A percentile compares a stretch with the other conserved stretches of the same genome.
Conservation (phyloP, 2,329 filamentous ascomycete species). For the Exophiala oligosperma region DNA sequence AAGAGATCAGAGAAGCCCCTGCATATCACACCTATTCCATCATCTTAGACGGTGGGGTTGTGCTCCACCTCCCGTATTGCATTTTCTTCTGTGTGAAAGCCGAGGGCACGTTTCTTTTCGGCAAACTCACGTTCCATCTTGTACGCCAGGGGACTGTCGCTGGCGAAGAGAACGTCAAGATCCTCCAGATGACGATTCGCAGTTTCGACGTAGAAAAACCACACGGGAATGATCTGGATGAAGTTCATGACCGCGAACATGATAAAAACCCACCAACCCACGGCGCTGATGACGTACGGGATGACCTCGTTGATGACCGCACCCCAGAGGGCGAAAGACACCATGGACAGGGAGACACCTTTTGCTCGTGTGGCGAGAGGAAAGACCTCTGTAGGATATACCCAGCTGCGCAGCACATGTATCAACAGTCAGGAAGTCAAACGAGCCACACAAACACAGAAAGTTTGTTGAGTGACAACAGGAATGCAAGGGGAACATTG, state of each 20-base stretch:
- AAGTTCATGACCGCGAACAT: conserved; percentile 36
- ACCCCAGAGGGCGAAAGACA: conserved; percentile 33
- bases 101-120: conserved; percentile 12
- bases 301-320: conserved; percentile 36
- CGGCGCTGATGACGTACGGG: conserved; percentile 36
- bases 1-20: no score
- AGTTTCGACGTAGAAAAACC: conserved; percentile 38
- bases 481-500: not conserved
- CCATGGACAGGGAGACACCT: conserved; percentile 29
- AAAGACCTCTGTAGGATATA: conserved; percentile 31
- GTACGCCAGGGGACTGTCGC: conserved; percentile 30
- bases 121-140: conserved; percentile 30
- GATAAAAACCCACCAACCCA: conserved; percentile 36
- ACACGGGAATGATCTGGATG: conserved; percentile 33
- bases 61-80: not conserved
- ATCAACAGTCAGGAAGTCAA: not conserved
- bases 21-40: no score
- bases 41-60: not conserved
- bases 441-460: not conserved
- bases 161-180: conserved; percentile 28
- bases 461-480: not conserved
- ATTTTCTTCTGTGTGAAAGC: conserved; percentile 1
- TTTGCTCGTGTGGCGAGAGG: conserved; percentile 29
- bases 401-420: conserved; percentile 22
- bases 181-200: conserved; percentile 37